Percentiles rank a stretch among this genome's conserved stretches.
Conservation (phyloP, 495 filamentous ascomycete genomes). For the Barbatosphaeria neglecta region DNA sequence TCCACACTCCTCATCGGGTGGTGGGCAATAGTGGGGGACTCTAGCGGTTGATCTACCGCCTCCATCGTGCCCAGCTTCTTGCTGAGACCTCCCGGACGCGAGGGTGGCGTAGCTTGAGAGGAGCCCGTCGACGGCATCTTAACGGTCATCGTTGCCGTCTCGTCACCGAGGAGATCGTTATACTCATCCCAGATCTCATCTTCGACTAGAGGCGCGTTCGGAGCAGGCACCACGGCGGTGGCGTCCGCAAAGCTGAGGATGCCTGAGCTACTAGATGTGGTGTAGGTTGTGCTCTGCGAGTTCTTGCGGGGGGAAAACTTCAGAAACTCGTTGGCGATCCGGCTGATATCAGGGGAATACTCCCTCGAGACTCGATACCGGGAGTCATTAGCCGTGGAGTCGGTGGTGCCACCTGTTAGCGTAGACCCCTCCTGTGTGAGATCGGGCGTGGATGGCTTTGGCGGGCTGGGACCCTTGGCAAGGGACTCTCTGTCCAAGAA, state of each 20-base stretch:
- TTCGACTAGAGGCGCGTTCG: conserved; percentile 48
- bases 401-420: conserved; percentile 4
- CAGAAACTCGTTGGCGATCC: conserved; percentile 44
- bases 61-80: conserved; percentile 13
- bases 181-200: conserved; percentile 96
- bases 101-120: conserved; percentile 31
- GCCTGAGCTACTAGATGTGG: conserved; percentile 48
- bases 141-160: conserved; percentile 14
- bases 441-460: conserved; percentile 25
- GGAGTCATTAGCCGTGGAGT: conserved; percentile 11
- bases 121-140: conserved; percentile 40
- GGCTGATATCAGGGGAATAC: conserved; percentile 6
- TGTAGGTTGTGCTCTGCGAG: conserved; percentile 55
- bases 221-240: conserved; percentile 50
- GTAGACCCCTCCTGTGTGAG: conserved; percentile 14
- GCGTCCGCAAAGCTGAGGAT: conserved; percentile 36
- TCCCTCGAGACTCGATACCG: conserved; percentile 11
- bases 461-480: conserved; percentile 35
- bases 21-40: conserved; percentile 26
- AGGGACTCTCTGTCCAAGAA: conserved; percentile 27
- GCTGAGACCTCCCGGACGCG: conserved; percentile 30
- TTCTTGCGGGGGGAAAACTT: conserved; percentile 59
- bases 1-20: conserved; percentile 18
- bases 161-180: conserved; percentile 73
- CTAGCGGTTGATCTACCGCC: conserved; percentile 17